Base-by-base conservation (phyloP, 768 basidiomycete species). In the Lactifluus volemus region DNA sequence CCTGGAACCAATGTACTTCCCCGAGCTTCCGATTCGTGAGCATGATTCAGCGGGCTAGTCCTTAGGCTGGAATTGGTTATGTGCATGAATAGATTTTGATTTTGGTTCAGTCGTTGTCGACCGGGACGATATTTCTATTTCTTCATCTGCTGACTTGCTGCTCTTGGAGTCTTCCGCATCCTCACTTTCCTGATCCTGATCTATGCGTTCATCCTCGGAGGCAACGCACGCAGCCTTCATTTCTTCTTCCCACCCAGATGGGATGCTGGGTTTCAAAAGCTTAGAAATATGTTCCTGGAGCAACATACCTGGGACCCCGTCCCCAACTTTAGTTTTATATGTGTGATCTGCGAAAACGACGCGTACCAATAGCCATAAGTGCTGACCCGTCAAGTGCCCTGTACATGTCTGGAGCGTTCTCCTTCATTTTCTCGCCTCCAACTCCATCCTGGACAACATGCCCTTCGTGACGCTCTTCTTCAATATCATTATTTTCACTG, bases 371-470 rank as follows among this genome's bases (percentile, higher is more conserved):
- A 3, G 82, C 86, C 71, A 90, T 76, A 48, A 90, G 76, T 4
- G 86, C 85, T 10, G 85, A 84, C 4, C 89, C 89, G 65, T 89
- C 85, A 63, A 89, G 76, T 3, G 81, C 76, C 67, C 80, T 86
- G 69, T 89, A 90, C 89, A 91, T 90, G 65, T 88, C 85, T 63
- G 76, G 72, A 32, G 65, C 41, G 21, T 44, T 48, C 41, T 63
- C 36, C 12, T 41, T 63, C 64, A 64, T 66, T 39, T 53, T 65
- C 10, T 63, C 70, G 29, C 53, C 47, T 39, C 47, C 60, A 41
- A 69, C 61, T 4, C 63, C 45, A 25, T 52, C 61, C n/a, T 56
- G 32, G 39, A 38, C 41, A 15, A 55, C 36, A 11, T 60, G 59
- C 25, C 60, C 59, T 21, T 68, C 65, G 49, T 57, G 55, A 30